Conservation (phyloP, 192 early-diverging fungal species). For the Diversispora epigaea region DNA sequence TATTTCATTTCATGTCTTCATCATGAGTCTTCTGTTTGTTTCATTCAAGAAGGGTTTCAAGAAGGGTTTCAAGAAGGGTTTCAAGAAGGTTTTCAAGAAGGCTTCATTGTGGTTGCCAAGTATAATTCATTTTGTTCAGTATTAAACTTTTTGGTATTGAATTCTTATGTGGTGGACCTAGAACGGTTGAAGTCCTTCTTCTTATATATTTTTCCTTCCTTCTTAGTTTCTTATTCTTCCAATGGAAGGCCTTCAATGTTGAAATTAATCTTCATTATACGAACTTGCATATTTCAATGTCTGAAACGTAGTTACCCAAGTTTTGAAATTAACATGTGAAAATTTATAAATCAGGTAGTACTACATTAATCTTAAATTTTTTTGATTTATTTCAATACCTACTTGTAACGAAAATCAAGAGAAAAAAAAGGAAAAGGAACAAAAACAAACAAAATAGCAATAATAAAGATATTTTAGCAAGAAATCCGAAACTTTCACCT, state of each 20-base stretch:
- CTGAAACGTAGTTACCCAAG: slow-evolving; percentile 10
- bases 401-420: slow-evolving; percentile 11
- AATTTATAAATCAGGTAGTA: slow-evolving; percentile 1
- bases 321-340: slow-evolving; percentile 16
- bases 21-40: slow-evolving; percentile 7
- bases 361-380: slow-evolving; percentile 14
- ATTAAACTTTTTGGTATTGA: slow-evolving; percentile 1
- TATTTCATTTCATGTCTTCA: slow-evolving; percentile 2
- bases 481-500: slow-evolving; percentile 16
- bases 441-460: slow-evolving; percentile 14
- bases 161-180: neutral
- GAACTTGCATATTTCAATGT: slow-evolving; percentile 24
- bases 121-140: neutral
- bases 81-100: slow-evolving; percentile 1
- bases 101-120: neutral
- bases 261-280: neutral
- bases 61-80: neutral
- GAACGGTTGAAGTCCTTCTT: neutral
- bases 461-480: too few relatives aligned
- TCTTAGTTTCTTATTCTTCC: neutral
- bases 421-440: neutral
- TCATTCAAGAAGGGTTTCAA: too few relatives aligned
- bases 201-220: neutral
- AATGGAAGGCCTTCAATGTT: slow-evolving; percentile 9
- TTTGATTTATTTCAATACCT: slow-evolving; percentile 18